These are phyloP conservation scores for Aspergillus floridensis DNA, from an alignment of 2,329 filamentous ascomycete genomes.

Conservation along the genomic window DNA sequence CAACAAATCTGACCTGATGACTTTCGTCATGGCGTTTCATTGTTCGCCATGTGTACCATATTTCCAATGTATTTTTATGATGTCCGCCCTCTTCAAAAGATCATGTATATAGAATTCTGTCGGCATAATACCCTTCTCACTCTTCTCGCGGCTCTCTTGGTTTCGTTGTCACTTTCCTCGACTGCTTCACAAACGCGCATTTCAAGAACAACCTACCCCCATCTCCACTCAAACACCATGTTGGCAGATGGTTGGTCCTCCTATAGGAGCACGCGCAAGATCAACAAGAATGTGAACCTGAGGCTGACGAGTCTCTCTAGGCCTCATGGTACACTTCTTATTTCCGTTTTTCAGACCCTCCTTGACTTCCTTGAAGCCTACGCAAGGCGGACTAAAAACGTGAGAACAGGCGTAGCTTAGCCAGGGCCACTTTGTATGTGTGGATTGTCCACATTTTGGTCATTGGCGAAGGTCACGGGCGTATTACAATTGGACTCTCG, in stretches of 20 bases:
- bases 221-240: slow-evolving; percentile 49
- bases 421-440: neutral
- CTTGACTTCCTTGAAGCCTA: slow-evolving; percentile 44
- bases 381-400: slow-evolving; percentile 57
- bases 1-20: neutral
- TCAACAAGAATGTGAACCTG: slow-evolving; percentile 36
- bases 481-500: no score
- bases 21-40: neutral
- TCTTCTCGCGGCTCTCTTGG: slow-evolving; percentile 7
- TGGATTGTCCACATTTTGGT: no score
- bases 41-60: slow-evolving; percentile 1
- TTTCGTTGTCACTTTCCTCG: slow-evolving; percentile 7
- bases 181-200: slow-evolving; percentile 12
- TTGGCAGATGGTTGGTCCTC: slow-evolving; percentile 50
- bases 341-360: slow-evolving; percentile 57
- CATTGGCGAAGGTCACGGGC: no score
- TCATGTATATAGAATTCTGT: slow-evolving; percentile 20
- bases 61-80: slow-evolving; percentile 14
- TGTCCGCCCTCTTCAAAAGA: slow-evolving; percentile 14
- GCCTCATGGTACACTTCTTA: slow-evolving; percentile 30
- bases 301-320: neutral
- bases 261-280: slow-evolving; percentile 49
- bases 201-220: slow-evolving; percentile 49
- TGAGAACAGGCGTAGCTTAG: slow-evolving; percentile 44
- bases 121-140: slow-evolving; percentile 22